These are phyloP conservation scores for Pestalotiopsis sp. DNA, from an alignment of 2,329 filamentous ascomycete species.

Conservation along the genomic window DNA sequence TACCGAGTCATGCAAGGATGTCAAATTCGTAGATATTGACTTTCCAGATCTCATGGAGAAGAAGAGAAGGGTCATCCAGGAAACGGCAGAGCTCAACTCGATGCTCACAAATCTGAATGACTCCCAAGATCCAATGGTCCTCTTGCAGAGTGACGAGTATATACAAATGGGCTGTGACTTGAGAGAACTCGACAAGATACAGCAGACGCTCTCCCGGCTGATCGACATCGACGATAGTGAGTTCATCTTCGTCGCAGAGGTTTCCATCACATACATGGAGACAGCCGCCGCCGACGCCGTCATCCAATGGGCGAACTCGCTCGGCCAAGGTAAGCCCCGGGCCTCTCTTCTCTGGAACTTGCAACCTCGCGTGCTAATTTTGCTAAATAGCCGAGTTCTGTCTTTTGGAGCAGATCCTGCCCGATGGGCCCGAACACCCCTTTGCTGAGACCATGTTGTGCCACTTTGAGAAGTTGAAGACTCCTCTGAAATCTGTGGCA, in stretches of 20 bases:
- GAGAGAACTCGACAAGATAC: slow-evolving; percentile 62
- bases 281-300: slow-evolving; percentile 70
- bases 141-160: slow-evolving; percentile 70
- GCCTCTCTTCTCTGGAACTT: neutral
- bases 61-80: slow-evolving; percentile 69
- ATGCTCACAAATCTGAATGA: slow-evolving; percentile 47
- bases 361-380: neutral
- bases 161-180: slow-evolving; percentile 81
- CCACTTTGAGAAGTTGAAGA: slow-evolving; percentile 80
- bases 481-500: slow-evolving; percentile 72
- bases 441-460: slow-evolving; percentile 85
- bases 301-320: slow-evolving; percentile 73
- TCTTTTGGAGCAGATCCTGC: slow-evolving; percentile 82
- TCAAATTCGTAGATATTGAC: slow-evolving; percentile 81
- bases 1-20: slow-evolving; percentile 53
- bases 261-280: slow-evolving; percentile 90
- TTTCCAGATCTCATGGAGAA: slow-evolving; percentile 76
- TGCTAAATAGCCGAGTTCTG: slow-evolving; percentile 69
- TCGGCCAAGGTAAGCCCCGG: slow-evolving; percentile 58
- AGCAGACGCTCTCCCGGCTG: slow-evolving; percentile 57
- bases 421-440: slow-evolving; percentile 74
- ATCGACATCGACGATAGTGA: slow-evolving; percentile 58
- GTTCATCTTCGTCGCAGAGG: slow-evolving; percentile 83
- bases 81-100: slow-evolving; percentile 59
- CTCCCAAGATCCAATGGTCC: slow-evolving; percentile 43